These are phyloP conservation scores for Polyplosphaeria fusca DNA, from an alignment of 495 filamentous ascomycete species.

Conservation along the genomic window DNA sequence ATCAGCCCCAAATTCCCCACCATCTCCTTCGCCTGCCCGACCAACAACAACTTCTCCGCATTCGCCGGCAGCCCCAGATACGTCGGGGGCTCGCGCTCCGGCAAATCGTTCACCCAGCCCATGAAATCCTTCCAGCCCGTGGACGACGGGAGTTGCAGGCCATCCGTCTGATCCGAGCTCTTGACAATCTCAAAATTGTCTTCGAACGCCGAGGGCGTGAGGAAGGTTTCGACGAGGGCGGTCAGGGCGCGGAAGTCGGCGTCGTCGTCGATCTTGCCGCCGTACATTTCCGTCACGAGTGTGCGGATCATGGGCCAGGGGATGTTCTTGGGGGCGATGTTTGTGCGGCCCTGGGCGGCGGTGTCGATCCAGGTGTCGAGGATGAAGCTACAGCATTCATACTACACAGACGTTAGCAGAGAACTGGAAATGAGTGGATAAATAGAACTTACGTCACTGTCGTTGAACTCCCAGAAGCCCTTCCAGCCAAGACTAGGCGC, in stretches of 20 bases:
- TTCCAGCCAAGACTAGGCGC: constrained; percentile 96
- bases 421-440: neutral
- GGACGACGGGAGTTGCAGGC: constrained; percentile 68
- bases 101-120: constrained; percentile 85
- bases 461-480: constrained; percentile 99
- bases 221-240: constrained; percentile 66
- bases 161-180: constrained; percentile 48
- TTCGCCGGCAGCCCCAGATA: constrained; percentile 96
- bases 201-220: constrained; percentile 87
- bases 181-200: constrained; percentile 84
- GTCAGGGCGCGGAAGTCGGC: constrained; percentile 75
- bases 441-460: constrained; percentile 83
- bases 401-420: constrained; percentile 55
- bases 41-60: constrained; percentile 91
- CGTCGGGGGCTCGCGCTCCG: constrained; percentile 93
- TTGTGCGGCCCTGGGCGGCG: constrained; percentile 77
- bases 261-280: constrained; percentile 93
- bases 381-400: constrained; percentile 93
- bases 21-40: constrained; percentile 83
- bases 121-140: constrained; percentile 84
- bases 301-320: constrained; percentile 97
- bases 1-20: constrained; percentile 80
- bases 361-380: constrained; percentile 93
- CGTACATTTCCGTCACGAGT: constrained; percentile 89
- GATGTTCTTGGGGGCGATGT: constrained; percentile 87